Percentiles rank a stretch among this genome's conserved stretches.
Evolutionary conservation across 1,284 basidiomycete species (phyloP).

Genomic region (Ustilago trichophora): DNA sequence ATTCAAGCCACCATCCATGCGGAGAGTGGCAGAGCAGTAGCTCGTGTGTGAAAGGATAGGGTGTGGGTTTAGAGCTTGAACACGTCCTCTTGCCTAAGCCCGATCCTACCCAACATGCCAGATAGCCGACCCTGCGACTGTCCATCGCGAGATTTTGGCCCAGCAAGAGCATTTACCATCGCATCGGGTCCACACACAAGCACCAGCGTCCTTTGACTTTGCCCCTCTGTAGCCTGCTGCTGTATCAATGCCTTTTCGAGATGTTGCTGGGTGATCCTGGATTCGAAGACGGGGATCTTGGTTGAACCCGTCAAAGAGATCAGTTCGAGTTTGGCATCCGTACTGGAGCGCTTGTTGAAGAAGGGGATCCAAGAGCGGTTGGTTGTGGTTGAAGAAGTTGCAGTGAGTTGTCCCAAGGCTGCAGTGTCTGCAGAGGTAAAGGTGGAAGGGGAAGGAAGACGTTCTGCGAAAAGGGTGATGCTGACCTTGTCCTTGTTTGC

Average conservation of each 20-base stretch:
- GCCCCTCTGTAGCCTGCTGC: not conserved
- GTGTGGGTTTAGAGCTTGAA: conserved; percentile 51
- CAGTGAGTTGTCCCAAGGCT: conserved; percentile 9
- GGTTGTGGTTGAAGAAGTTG: not conserved
- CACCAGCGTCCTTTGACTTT: conserved; percentile 8
- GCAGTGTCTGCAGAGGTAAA: conserved; percentile 1
- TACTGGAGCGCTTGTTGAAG: conserved; percentile 2
- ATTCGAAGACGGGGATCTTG: conserved; percentile 33
- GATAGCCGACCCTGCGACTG: conserved; percentile 30
- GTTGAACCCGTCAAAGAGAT: not conserved
- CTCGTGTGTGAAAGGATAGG: too few relatives aligned
- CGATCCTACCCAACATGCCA: conserved; percentile 27
- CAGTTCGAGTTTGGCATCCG: conserved; percentile 9
- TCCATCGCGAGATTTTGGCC: conserved; percentile 37
- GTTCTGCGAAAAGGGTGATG: conserved; percentile 34
- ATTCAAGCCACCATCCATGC: not conserved
- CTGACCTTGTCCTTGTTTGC: conserved; percentile 17
- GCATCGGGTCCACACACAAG: conserved; percentile 50
- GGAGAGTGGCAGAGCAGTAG: too few relatives aligned
- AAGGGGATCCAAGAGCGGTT: conserved; percentile 8
- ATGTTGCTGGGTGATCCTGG: conserved; percentile 31
- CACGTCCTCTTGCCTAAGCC: conserved; percentile 29
- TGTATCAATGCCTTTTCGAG: conserved; percentile 4
- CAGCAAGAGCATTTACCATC: conserved; percentile 41
- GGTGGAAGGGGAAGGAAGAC: not conserved